Percentiles rank a stretch among this genome's conserved stretches.
Evolutionary conservation across 345 rosid genomes (phyloP).

Genomic region (Balakata baccata): DNA sequence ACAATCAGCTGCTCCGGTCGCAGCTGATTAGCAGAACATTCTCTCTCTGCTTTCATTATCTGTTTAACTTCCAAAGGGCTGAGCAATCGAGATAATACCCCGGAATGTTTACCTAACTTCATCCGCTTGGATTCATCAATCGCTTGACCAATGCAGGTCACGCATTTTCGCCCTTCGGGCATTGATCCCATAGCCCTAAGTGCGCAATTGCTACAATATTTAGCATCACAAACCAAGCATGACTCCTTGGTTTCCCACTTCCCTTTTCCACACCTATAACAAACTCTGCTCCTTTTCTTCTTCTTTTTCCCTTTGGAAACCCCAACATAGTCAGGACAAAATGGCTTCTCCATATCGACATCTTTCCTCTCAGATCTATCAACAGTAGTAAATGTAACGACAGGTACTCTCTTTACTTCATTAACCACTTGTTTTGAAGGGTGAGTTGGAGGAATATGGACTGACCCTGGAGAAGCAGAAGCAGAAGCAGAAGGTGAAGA

Average conservation of each 20-base stretch:
- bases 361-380: slow-evolving; percentile 50
- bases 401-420: slow-evolving; percentile 52
- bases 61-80: slow-evolving; percentile 96
- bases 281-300: slow-evolving; percentile 60
- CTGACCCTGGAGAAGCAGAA: slow-evolving; percentile 72
- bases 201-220: slow-evolving; percentile 88
- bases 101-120: slow-evolving; percentile 72
- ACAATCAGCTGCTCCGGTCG: slow-evolving; percentile 88
- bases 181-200: slow-evolving; percentile 99
- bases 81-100: slow-evolving; percentile 71
- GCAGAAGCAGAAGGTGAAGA: slow-evolving; percentile 84
- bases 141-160: slow-evolving; percentile 71
- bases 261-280: slow-evolving; percentile 77
- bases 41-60: slow-evolving; percentile 96
- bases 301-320: slow-evolving; percentile 58
- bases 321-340: slow-evolving; percentile 51
- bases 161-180: slow-evolving; percentile 99
- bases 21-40: slow-evolving; percentile 89
- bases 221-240: slow-evolving; percentile 87
- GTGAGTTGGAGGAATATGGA: slow-evolving; percentile 35
- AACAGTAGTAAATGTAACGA: slow-evolving; percentile 73
- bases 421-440: slow-evolving; percentile 34
- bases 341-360: slow-evolving; percentile 43
- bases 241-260: slow-evolving; percentile 97
- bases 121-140: slow-evolving; percentile 82